These are phyloP conservation scores for Phylloporus sp. DNA, from an alignment of 768 basidiomycete species.

Conservation along the genomic window DNA sequence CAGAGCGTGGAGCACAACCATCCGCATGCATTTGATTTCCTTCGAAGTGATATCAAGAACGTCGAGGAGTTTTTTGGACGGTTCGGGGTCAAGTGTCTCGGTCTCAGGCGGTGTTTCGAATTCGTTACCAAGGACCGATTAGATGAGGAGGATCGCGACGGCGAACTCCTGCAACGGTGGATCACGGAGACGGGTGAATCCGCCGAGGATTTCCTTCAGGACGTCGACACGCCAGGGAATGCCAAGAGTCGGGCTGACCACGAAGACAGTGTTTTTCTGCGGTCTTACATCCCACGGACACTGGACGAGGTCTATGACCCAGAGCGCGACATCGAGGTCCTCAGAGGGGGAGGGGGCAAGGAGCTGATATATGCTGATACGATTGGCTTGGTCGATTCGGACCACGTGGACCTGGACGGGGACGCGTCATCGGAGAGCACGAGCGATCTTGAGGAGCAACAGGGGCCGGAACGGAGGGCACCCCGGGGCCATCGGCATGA, in stretches of 20 bases:
- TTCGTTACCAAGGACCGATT: constrained; percentile 68
- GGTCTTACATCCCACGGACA: constrained; percentile 88
- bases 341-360: constrained; percentile 63
- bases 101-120: constrained; percentile 79
- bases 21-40: constrained; percentile 92
- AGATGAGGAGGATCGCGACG: constrained; percentile 24
- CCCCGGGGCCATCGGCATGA: constrained; percentile 90
- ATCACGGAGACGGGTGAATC: constrained; percentile 37
- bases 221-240: constrained; percentile 9
- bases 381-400: constrained; percentile 65
- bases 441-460: constrained; percentile 33
- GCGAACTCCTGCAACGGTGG: constrained; percentile 41
- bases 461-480: constrained; percentile 42
- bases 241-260: constrained; percentile 37
- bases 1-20: constrained; percentile 99
- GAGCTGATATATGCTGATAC: constrained; percentile 84
- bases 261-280: constrained; percentile 86
- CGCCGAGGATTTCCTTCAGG: constrained; percentile 9
- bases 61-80: constrained; percentile 87
- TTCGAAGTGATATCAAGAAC: constrained; percentile 88
- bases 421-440: constrained; percentile 23
- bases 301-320: constrained; percentile 93
- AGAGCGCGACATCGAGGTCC: constrained; percentile 80
- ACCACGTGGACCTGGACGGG: constrained; percentile 19
- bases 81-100: constrained; percentile 70